Percentiles rank a stretch among this genome's conserved stretches.
phyloP scores from a whole-genome alignment of 2,329 filamentous ascomycete species.

The Aspergillus floridensis region DNA sequence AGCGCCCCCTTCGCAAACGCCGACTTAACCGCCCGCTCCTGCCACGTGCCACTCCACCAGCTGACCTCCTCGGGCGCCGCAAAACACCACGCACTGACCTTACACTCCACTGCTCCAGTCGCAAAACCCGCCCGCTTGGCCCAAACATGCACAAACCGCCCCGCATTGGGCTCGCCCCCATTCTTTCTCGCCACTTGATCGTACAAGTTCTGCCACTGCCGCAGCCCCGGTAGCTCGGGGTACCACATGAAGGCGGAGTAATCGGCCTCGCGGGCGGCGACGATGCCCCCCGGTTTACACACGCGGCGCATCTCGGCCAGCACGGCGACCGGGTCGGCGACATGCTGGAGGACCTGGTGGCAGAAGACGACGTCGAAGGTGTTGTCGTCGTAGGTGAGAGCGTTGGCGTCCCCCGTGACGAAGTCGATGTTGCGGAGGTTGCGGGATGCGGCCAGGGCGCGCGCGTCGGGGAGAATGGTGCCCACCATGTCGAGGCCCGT shows the following conservation, averaged over 20 bases:
- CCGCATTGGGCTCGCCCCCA: background rate
- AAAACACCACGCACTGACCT: background rate
- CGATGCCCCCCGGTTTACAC: background rate
- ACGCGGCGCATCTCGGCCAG: conserved; percentile 1
- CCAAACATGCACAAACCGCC: background rate
- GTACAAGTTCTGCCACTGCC: background rate
- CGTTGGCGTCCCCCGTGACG: background rate
- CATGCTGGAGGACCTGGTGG: background rate
- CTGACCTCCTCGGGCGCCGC: background rate
- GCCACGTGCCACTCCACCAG: background rate
- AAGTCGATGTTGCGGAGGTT: background rate
- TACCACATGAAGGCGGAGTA: background rate
- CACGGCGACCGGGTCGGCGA: background rate
- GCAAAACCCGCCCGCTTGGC: background rate
- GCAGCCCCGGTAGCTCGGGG: background rate
- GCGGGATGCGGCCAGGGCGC: background rate
- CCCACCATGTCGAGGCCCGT: conserved; percentile 31
- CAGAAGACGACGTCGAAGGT: background rate
- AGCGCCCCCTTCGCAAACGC: background rate
- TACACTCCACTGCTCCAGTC: background rate
- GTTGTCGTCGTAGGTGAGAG: background rate
- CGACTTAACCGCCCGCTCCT: background rate
- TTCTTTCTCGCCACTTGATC: background rate
- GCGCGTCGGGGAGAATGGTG: background rate
- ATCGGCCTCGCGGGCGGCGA: background rate